Evolutionary conservation across 192 early-diverging fungal species (phyloP), one percentile per base, ranked within the genome.

Genomic region (Entophlyctis luteolus): DNA sequence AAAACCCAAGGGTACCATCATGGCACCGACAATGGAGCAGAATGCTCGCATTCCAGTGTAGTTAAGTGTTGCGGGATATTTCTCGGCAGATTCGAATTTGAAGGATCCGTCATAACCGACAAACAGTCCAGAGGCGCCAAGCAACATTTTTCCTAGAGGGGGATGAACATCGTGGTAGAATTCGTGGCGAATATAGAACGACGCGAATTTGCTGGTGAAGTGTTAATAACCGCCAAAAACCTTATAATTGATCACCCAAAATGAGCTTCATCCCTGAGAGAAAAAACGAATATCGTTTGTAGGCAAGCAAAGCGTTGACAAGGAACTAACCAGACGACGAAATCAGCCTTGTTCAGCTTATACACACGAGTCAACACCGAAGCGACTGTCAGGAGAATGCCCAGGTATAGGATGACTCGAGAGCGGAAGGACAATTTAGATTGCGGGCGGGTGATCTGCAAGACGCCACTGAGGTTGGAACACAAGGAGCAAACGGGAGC

Each of bases 131-230:
- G 93, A 85, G 23, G 94, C 73, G 0, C 88, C 95, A 22, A 94
- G 85, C 25, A 99, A 79, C 80, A 96, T 98, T 79, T 99, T 99
- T 38, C 95, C 95, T 46, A 96, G 75, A 3, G 96, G 95, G 22
- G 96, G 96, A 69, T 99, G 97, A 1, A 99, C 95, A 77, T 99
- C 97, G 71, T 92, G 92, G 70, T 97, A 99, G 65, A 97, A 99
- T 38, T 91, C 89, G 23, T 84, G 80, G 59, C 94, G 93, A 48
- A 99, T 76, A 76, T 99, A 99, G 72, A 94, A 81, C 4, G 89
- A 91, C 18, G 88, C 97, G 77, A 99, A 99, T 83, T 96, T 83
- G 32, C 71, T 75, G 31, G 62, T 34, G 48, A 16, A 42, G 4
- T 3, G 16, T 25, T n/a, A 4, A 39, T 1, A 23, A 3, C 25